Conservation (phyloP, 345 rosid genomes). For the Salix brachista region DNA sequence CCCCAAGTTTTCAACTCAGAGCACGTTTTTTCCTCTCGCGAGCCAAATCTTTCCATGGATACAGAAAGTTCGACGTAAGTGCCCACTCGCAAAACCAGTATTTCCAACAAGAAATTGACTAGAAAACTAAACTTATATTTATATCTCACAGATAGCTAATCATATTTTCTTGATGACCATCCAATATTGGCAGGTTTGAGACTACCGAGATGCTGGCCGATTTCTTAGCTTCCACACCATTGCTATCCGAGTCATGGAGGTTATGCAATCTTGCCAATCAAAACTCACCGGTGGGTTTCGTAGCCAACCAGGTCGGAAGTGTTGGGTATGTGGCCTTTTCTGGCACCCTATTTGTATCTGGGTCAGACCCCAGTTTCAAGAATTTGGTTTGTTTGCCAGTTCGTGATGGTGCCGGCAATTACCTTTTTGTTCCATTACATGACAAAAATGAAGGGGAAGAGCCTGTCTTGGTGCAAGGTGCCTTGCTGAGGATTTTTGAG, state of each 20-base stretch:
- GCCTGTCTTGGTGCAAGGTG: constrained; percentile 47
- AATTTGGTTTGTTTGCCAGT: constrained; percentile 19
- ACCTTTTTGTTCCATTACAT: constrained; percentile 35
- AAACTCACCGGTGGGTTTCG: constrained; percentile 11
- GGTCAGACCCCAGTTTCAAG: constrained; percentile 1
- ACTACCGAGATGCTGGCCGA: constrained; percentile 70
- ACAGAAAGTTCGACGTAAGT: constrained; percentile 36
- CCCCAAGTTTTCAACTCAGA: neutral
- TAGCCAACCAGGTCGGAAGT: constrained; percentile 26
- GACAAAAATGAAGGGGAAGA: constrained; percentile 30
- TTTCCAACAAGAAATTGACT: neutral
- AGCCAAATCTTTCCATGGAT: constrained; percentile 19
- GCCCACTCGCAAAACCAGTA: neutral
- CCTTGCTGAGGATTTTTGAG: constrained; percentile 36
- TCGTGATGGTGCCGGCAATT: neutral
- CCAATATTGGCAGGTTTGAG: constrained; percentile 44
- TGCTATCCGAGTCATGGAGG: constrained; percentile 56
- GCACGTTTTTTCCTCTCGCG: neutral
- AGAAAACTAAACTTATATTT: too few relatives aligned
- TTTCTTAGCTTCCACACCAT: constrained; percentile 51
- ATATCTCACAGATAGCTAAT: neutral
- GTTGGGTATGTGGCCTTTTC: constrained; percentile 56
- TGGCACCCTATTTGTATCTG: constrained; percentile 19
- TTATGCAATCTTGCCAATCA: constrained; percentile 41
- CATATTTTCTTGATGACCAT: neutral